Conservation (phyloP, 495 filamentous ascomycete species). For the Penicillium verhagenii region DNA sequence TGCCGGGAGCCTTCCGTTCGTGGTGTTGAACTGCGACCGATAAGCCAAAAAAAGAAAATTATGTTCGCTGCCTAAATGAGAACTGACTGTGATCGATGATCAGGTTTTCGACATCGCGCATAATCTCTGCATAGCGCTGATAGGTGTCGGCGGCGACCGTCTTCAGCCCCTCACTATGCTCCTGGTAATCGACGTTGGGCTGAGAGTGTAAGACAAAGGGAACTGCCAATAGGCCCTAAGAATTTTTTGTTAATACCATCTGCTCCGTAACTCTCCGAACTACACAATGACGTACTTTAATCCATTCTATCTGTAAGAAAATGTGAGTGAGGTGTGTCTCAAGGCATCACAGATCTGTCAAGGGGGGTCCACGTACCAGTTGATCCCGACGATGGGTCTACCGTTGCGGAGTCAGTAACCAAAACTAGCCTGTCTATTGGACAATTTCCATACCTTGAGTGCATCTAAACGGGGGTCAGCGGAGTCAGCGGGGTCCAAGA, state of each 20-base stretch:
- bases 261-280: not conserved
- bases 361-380: conserved; percentile 52
- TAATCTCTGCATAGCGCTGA: conserved; percentile 88
- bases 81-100: conserved; percentile 85
- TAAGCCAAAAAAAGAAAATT: not conserved
- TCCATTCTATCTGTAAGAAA: conserved; percentile 59
- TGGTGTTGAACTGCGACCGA: conserved; percentile 58
- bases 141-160: conserved; percentile 62
- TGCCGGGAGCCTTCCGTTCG: conserved; percentile 58
- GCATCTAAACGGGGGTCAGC: conserved; percentile 60
- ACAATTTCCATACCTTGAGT: conserved; percentile 58
- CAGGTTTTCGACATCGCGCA: conserved; percentile 88
- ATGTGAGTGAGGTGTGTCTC: not conserved
- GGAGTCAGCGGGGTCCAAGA: conserved; percentile 9
- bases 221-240: conserved; percentile 81
- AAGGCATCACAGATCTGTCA: not conserved
- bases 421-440: not conserved
- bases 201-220: conserved; percentile 97
- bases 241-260: not conserved
- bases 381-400: conserved; percentile 77
- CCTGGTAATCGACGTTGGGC: conserved; percentile 77
- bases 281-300: conserved; percentile 49
- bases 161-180: conserved; percentile 41
- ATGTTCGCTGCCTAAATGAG: not conserved
- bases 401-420: conserved; percentile 45